These are phyloP conservation scores for Blepharisma japonicum DNA, from an alignment of 73 alveolate genomes.

Conservation along the genomic window DNA sequence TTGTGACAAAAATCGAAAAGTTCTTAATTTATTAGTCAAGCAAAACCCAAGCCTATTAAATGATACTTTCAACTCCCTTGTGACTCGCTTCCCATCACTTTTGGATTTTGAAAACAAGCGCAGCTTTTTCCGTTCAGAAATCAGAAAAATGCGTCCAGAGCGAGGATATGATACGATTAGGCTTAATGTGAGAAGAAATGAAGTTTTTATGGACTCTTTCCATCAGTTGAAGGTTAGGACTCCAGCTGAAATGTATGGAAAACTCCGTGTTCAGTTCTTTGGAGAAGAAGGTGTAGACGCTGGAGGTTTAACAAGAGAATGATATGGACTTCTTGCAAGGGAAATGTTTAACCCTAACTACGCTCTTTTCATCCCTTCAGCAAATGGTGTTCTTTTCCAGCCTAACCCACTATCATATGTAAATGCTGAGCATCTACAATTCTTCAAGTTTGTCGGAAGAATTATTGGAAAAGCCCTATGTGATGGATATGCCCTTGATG, in stretches of 20 bases:
- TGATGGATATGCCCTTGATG: constrained; percentile 46
- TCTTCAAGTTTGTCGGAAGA: constrained; percentile 98
- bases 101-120: constrained; percentile 84
- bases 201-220: constrained; percentile 72
- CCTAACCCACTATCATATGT: constrained; percentile 40
- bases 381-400: constrained; percentile 67
- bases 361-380: constrained; percentile 74
- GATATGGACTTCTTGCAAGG: constrained; percentile 94
- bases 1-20: constrained; percentile 9
- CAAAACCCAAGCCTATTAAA: constrained; percentile 23
- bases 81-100: constrained; percentile 39
- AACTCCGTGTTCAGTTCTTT: constrained; percentile 46
- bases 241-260: constrained; percentile 73
- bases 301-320: constrained; percentile 99
- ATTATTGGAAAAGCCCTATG: constrained; percentile 93
- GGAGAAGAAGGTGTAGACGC: constrained; percentile 99
- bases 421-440: constrained; percentile 84
- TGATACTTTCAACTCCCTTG: constrained; percentile 28
- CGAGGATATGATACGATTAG: constrained; percentile 43
- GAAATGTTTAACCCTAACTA: constrained; percentile 98
- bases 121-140: constrained; percentile 65
- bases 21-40: constrained; percentile 19
- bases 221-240: constrained; percentile 52
- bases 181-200: constrained; percentile 59
- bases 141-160: constrained; percentile 38